Evolutionary conservation across 768 basidiomycete species (phyloP).

Genomic region (Suillus clintonianus): DNA sequence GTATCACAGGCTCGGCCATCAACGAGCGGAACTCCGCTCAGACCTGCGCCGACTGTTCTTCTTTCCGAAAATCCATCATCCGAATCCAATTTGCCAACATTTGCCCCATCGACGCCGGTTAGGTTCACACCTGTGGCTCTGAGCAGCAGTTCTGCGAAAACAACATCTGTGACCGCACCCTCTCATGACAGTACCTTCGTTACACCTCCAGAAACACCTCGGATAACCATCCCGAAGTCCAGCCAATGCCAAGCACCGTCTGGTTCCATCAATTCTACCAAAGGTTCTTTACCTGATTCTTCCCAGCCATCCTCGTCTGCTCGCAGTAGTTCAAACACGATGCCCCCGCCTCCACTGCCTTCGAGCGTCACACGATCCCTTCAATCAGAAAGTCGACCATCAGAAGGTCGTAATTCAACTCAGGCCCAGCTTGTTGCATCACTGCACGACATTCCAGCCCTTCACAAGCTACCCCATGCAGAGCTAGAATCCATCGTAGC

Average conservation of each 20-base stretch:
- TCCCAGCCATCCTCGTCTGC: conserved; percentile 33
- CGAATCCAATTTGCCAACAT: conserved; percentile 1
- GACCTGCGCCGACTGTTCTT: not conserved
- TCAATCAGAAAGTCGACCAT: not conserved
- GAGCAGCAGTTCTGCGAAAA: not conserved
- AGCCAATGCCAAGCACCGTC: not conserved
- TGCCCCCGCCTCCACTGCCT: conserved; percentile 35
- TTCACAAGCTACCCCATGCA: conserved; percentile 55
- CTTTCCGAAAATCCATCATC: not conserved
- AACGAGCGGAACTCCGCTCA: not conserved
- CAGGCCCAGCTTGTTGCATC: conserved; percentile 35
- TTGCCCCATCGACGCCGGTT: conserved; percentile 8
- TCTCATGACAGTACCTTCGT: conserved; percentile 30
- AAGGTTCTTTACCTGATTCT: conserved; percentile 32
- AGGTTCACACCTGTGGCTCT: conserved; percentile 11
- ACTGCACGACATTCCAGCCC: conserved; percentile 43
- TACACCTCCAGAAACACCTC: conserved; percentile 27
- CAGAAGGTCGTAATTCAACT: conserved; percentile 4
- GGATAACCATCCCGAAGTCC: not conserved
- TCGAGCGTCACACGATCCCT: conserved; percentile 9
- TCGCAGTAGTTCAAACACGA: conserved; percentile 16
- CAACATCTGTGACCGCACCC: not conserved
- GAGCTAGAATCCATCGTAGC: conserved; percentile 60
- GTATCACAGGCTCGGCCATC: conserved; percentile 7
- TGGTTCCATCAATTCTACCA: conserved; percentile 6